A percentile compares a stretch with the other conserved stretches of the same genome.
Evolutionary conservation across 352 stramenopile genomes (phyloP).

Genomic region (Pythium monospermum): DNA sequence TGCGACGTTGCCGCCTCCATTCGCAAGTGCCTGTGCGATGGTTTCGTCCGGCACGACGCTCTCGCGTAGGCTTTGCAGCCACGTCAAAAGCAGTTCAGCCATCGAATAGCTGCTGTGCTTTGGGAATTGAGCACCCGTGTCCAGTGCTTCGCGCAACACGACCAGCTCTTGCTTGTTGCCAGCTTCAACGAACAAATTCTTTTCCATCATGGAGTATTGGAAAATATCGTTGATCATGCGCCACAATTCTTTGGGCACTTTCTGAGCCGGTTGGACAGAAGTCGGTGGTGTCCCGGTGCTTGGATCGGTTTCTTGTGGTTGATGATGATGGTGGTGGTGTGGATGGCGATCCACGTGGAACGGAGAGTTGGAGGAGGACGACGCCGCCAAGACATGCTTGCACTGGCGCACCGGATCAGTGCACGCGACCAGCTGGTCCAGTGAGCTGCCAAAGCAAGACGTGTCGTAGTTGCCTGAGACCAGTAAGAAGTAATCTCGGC

Average conservation of each 20-base stretch:
- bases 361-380: background rate
- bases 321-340: conserved; percentile 30
- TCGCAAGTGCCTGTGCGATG: conserved; percentile 57
- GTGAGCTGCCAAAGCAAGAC: conserved; percentile 93
- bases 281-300: too few species aligned
- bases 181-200: conserved; percentile 80
- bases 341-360: conserved; percentile 22
- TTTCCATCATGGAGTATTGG: conserved; percentile 61
- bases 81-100: conserved; percentile 86
- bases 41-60: conserved; percentile 86
- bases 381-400: conserved; percentile 18
- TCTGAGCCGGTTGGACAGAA: conserved; percentile 29
- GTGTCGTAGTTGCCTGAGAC: conserved; percentile 90
- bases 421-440: conserved; percentile 93
- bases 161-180: conserved; percentile 63
- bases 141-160: conserved; percentile 87
- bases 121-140: conserved; percentile 87
- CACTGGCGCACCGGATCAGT: conserved; percentile 80
- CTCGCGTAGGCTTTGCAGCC: conserved; percentile 87
- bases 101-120: conserved; percentile 86
- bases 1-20: conserved; percentile 66
- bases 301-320: too few species aligned
- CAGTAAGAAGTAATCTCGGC: conserved; percentile 94
- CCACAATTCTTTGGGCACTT: conserved; percentile 97
- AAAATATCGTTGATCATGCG: conserved; percentile 97